Percentiles rank a stretch among this genome's conserved stretches.
Evolutionary conservation across 2,329 filamentous ascomycete genomes (phyloP).

Genomic region (Corynespora cassiicola): DNA sequence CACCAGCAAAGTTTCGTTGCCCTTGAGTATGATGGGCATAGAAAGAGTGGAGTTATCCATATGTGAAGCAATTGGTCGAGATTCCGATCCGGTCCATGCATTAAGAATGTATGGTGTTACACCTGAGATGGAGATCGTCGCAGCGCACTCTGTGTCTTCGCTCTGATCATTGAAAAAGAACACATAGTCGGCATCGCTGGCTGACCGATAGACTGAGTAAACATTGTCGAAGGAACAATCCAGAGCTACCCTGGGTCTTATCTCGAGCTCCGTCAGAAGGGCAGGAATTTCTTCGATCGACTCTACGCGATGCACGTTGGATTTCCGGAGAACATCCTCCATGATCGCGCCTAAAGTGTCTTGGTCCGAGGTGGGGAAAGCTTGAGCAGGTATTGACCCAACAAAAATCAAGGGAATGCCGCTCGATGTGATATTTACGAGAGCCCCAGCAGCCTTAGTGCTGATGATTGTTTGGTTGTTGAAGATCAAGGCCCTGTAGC

Average conservation of each 20-base stretch:
- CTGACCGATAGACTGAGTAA: conserved; percentile 46
- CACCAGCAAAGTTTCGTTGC: conserved; percentile 50
- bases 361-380: conserved; percentile 26
- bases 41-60: conserved; percentile 31
- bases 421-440: conserved; percentile 43
- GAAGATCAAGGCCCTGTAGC: conserved; percentile 53
- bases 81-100: conserved; percentile 51
- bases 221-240: conserved; percentile 9
- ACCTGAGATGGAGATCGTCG: conserved; percentile 8
- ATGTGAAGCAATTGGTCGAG: too few relatives aligned
- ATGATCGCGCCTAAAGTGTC: conserved; percentile 24
- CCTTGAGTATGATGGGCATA: conserved; percentile 45
- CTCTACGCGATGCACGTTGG: conserved; percentile 45
- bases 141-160: conserved; percentile 8
- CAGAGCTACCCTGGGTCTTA: conserved; percentile 33
- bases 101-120: conserved; percentile 46
- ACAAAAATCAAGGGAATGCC: conserved; percentile 54
- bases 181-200: conserved; percentile 42
- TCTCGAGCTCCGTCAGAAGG: conserved; percentile 35
- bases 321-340: conserved; percentile 22
- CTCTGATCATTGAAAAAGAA: conserved; percentile 50
- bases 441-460: conserved; percentile 33
- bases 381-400: conserved; percentile 10
- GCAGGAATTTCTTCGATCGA: conserved; percentile 35
- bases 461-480: conserved; percentile 46